Base-by-base conservation (phyloP, 2,329 filamentous ascomycete genomes). In the Diaporthe nobilis region DNA sequence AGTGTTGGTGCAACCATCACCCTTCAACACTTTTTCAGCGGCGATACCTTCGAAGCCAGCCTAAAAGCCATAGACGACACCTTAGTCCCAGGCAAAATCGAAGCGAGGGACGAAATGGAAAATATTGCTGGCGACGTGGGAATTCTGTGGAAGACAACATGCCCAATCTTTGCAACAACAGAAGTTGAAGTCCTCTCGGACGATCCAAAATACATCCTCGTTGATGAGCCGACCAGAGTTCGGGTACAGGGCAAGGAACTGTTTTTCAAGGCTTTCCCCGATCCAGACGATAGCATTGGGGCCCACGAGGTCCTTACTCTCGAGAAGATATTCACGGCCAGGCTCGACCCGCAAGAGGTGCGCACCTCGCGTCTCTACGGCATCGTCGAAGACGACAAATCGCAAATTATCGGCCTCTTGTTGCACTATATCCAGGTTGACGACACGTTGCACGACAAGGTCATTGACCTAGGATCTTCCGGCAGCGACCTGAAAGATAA, bases 351-450 rank as follows among this genome's bases (percentile, higher is more conserved):
- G n/a, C 31, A 63, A 12, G 58, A 73, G 39, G 71, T 73, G 47
- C 71, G 71, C 20, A 73, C 71, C n/a, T 73, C 71, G 9, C 22
- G 4, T 22, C 58, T 73, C 28, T 49, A 65, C 28, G 71, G 47
- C 22, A 73, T 73, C 20, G 57, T 73, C 17, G 15, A 63, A 65
- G 71, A 73, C 44, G n/a, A n/a, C 9, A 44, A 28, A 10, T 37
- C 55, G 3, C 71, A 39, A 20, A 28, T 73, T 7, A 37, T 73
- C 37, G 71, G 57, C 28, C 57, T 55, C 31, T 39, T 73, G 20
- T 51, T 73, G 8, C 60, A 44, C 37, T 31, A 20, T 7, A 28
- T 63, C 8, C 37, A 28, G 17, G 60, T 63, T 63, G n/a, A 17
- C 60, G 60, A 44, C 7, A 63, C 60, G 20, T 8, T 63, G 7